Percentiles rank a stretch among this genome's conserved stretches.
phyloP scores from a whole-genome alignment of 805 yeast species.

The Ogataea paradorogensis region DNA sequence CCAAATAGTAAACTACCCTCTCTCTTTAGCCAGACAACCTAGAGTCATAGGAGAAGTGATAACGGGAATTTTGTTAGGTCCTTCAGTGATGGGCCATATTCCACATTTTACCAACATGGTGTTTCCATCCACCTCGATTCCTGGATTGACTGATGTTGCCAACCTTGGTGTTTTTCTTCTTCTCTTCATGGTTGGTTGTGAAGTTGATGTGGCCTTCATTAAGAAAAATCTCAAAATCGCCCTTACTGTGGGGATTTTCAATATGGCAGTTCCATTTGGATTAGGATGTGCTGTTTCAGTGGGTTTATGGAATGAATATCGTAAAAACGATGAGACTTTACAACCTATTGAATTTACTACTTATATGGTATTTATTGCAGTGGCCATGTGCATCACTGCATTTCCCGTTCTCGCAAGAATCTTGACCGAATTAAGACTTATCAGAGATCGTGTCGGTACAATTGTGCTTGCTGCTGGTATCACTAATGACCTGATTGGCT shows the following conservation, averaged over 20 bases:
- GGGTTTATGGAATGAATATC: slow-evolving; percentile 61
- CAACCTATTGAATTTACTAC: slow-evolving; percentile 59
- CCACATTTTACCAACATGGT: slow-evolving; percentile 64
- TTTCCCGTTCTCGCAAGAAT: slow-evolving; percentile 83
- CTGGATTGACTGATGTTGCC: slow-evolving; percentile 64
- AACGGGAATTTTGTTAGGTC: slow-evolving; percentile 73
- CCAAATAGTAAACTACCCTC: slow-evolving; percentile 57
- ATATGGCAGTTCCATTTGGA: slow-evolving; percentile 78
- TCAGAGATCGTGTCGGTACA: slow-evolving; percentile 69
- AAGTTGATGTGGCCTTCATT: slow-evolving; percentile 68
- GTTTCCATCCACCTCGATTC: slow-evolving; percentile 61
- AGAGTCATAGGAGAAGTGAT: slow-evolving; percentile 80
- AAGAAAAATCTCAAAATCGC: slow-evolving; percentile 61
- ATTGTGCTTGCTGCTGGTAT: slow-evolving; percentile 83
- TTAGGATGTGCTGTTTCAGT: slow-evolving; percentile 69
- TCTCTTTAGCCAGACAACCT: slow-evolving; percentile 66
- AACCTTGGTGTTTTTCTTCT: slow-evolving; percentile 73
- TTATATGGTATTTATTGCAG: slow-evolving; percentile 76
- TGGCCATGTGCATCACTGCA: slow-evolving; percentile 82
- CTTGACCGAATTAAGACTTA: slow-evolving; percentile 65
- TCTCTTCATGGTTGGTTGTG: slow-evolving; percentile 74
- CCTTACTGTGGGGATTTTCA: slow-evolving; percentile 61
- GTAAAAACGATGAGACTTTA: slow-evolving; percentile 32
- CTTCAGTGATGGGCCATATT: slow-evolving; percentile 68
- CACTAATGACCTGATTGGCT: slow-evolving; percentile 73